Evolutionary conservation across 108 stramenopile species (phyloP).

Genomic region (Skeletonema menzelii): DNA sequence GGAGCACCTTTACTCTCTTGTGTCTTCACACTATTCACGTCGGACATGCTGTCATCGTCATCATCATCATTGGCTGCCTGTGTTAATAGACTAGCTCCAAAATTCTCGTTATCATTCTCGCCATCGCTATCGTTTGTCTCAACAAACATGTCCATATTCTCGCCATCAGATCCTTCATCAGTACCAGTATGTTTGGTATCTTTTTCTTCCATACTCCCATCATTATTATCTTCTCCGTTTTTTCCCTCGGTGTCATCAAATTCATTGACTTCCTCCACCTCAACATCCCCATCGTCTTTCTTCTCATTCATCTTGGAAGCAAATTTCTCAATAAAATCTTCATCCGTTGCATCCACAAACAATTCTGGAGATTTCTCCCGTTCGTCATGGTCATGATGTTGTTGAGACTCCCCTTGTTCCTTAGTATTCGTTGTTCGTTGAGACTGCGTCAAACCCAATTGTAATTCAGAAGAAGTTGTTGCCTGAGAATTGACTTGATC

Average conservation of each 20-base stretch:
- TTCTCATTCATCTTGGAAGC: neutral
- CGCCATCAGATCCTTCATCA: neutral
- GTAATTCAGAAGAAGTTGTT: neutral
- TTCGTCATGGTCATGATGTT: neutral
- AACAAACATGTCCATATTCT: neutral
- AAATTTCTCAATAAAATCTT: neutral
- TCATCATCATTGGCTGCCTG: neutral
- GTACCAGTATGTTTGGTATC: neutral
- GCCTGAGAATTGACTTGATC: neutral
- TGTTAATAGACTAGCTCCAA: neutral
- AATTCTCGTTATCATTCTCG: neutral
- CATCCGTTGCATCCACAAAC: neutral
- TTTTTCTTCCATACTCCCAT: neutral
- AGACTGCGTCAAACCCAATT: neutral
- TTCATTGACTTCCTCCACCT: neutral
- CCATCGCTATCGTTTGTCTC: neutral
- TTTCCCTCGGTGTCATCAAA: neutral
- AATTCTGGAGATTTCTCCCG: neutral
- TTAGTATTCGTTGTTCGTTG: neutral
- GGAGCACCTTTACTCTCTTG: neutral
- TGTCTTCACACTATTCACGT: neutral
- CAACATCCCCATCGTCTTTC: neutral
- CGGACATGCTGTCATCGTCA: constrained; percentile 1
- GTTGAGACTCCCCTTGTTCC: neutral
- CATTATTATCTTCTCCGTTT: neutral